phyloP scores from a whole-genome alignment of 2,329 filamentous ascomycete species.

The Ceratocystiopsis minuta region DNA sequence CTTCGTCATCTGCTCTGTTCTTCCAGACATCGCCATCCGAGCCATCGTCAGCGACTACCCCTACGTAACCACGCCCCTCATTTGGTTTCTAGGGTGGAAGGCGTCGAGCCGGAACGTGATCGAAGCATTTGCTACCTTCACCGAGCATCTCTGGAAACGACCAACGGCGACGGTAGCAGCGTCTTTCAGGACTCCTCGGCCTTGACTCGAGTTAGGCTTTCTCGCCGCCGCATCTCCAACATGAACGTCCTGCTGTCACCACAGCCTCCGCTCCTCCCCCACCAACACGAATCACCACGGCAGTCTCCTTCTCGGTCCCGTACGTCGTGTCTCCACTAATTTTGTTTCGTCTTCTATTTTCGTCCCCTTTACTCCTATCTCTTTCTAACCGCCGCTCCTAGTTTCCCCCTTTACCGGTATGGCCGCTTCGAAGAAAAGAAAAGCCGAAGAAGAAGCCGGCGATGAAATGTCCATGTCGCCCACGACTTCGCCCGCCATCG shows the following conservation, averaged over 20 bases:
- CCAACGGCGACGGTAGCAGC: no score
- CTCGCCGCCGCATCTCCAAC: slow-evolving; percentile 6
- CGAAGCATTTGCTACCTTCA: no score
- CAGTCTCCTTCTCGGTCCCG: slow-evolving; percentile 36
- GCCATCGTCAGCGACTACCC: no score
- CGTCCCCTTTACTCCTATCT: neutral
- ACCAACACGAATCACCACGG: slow-evolving; percentile 37
- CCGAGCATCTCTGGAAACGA: no score
- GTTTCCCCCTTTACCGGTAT: slow-evolving; percentile 36
- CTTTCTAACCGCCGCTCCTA: slow-evolving; percentile 10
- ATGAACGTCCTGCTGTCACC: slow-evolving; percentile 48
- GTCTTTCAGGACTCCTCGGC: no score
- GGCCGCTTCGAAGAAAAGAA: slow-evolving; percentile 52
- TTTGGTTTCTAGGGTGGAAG: no score
- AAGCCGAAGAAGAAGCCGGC: slow-evolving; percentile 64
- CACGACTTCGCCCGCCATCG: slow-evolving; percentile 58
- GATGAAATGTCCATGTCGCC: slow-evolving; percentile 89
- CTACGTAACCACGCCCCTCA: no score
- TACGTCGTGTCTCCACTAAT: slow-evolving; percentile 24
- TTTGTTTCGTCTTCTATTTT: neutral
- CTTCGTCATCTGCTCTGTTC: no score
- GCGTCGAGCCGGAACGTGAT: no score
- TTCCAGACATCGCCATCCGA: no score
- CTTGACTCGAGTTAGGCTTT: no score
- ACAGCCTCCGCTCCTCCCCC: slow-evolving; percentile 40